Percentiles rank a stretch among this genome's conserved stretches.
Evolutionary conservation across 2,329 filamentous ascomycete genomes (phyloP).

Genomic region (Scortechinia acanthostroma): DNA sequence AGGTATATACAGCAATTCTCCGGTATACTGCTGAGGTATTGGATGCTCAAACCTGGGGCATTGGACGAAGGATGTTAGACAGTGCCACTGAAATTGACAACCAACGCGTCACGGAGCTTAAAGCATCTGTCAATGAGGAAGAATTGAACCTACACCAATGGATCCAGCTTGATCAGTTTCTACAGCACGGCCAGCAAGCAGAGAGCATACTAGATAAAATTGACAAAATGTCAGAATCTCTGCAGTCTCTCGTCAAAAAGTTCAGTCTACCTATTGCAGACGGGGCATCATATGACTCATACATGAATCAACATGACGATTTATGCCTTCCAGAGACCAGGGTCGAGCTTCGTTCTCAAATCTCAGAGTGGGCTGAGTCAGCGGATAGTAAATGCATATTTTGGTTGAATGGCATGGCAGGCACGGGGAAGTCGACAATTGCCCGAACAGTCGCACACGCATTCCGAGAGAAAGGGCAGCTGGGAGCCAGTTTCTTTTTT

Average conservation of each 20-base stretch:
- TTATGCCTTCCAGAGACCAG: background rate
- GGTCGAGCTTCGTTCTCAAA: background rate
- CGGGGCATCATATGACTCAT: background rate
- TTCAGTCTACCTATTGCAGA: background rate
- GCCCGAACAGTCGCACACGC: slow-evolving; percentile 19
- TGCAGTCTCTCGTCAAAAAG: background rate
- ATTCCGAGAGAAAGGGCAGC: slow-evolving; percentile 7
- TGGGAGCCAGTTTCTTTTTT: slow-evolving; percentile 22
- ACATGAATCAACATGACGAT: background rate
- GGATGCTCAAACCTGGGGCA: background rate
- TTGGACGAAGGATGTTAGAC: slow-evolving; percentile 6
- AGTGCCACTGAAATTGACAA: slow-evolving; percentile 7
- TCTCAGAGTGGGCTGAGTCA: background rate
- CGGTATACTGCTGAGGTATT: background rate
- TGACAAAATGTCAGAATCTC: background rate
- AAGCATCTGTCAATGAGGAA: slow-evolving; percentile 7
- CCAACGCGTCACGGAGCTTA: slow-evolving; percentile 6
- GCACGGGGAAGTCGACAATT: slow-evolving; percentile 22
- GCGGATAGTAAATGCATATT: slow-evolving; percentile 8
- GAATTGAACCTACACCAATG: slow-evolving; percentile 5
- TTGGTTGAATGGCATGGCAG: slow-evolving; percentile 22
- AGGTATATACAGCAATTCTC: background rate
- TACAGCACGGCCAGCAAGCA: slow-evolving; percentile 3
- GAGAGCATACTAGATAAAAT: background rate
- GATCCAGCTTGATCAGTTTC: slow-evolving; percentile 5